Conservation (phyloP, 2,329 filamentous ascomycete species). For the Phyllosticta citribraziliensis region DNA sequence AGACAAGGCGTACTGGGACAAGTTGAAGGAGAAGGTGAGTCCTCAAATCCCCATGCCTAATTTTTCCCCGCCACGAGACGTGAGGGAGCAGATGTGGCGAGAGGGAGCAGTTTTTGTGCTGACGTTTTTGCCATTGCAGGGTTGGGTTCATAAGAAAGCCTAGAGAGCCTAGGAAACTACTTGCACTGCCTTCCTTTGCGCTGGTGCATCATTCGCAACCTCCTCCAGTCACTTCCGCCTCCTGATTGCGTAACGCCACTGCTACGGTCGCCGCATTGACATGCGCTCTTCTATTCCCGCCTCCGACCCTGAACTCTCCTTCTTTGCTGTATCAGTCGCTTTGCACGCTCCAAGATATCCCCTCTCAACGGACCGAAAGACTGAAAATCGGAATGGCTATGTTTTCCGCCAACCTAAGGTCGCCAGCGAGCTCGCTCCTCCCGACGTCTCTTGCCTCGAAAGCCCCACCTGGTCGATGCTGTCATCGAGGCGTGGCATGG, state of each 20-base stretch:
- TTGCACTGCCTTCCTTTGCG: background rate
- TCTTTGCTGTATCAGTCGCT: background rate
- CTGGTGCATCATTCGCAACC: background rate
- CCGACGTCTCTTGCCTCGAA: too few species aligned
- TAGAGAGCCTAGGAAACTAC: background rate
- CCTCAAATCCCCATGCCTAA: background rate
- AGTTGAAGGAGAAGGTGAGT: constrained; percentile 32
- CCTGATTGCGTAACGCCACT: background rate
- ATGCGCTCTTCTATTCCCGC: background rate
- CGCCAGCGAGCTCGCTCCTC: background rate
- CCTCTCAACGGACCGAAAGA: background rate
- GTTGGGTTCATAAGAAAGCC: background rate
- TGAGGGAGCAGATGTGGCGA: background rate
- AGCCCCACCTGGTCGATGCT: background rate
- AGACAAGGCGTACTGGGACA: constrained; percentile 49
- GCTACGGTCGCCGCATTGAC: background rate
- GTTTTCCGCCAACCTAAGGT: background rate
- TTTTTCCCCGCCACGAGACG: background rate
- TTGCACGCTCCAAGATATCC: background rate
- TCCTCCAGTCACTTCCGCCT: background rate
- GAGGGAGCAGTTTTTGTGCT: background rate
- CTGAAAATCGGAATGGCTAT: background rate
- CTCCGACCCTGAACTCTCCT: background rate
- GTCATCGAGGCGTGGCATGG: background rate
- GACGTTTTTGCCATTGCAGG: background rate